phyloP scores from a whole-genome alignment of 2,329 filamentous ascomycete genomes.

The Coniochaeta ligniaria region DNA sequence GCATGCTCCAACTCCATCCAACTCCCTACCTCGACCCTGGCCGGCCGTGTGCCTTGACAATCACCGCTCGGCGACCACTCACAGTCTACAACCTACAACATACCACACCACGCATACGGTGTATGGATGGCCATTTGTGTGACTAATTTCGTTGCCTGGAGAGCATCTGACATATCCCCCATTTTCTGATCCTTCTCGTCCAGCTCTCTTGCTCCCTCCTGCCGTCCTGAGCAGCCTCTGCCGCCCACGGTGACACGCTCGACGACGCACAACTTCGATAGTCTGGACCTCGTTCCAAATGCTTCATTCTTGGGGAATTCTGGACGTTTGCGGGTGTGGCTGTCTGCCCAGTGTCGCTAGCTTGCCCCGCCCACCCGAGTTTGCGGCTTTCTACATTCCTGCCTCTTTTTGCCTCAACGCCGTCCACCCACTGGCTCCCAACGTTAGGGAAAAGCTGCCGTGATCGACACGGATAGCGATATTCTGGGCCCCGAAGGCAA shows the following conservation, averaged over 20 bases:
- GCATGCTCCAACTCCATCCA: background rate
- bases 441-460: background rate
- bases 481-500: background rate
- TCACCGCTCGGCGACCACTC: background rate
- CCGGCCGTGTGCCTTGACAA: background rate
- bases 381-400: background rate
- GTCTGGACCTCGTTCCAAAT: background rate
- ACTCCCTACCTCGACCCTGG: conserved; percentile 1
- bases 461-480: background rate
- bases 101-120: background rate
- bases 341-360: background rate
- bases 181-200: background rate
- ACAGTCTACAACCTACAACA: background rate
- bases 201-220: background rate
- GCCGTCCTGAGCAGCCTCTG: background rate
- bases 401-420: background rate
- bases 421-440: background rate
- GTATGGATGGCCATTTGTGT: background rate
- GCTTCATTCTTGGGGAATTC: background rate
- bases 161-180: background rate
- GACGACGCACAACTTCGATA: background rate
- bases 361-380: background rate
- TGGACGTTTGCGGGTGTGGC: background rate
- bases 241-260: background rate
- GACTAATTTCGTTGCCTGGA: background rate